Evolutionary conservation across 2,329 filamentous ascomycete genomes (phyloP), one percentile per base, ranked within the genome.

Genomic region (Aspergillus pseudoglaucus): DNA sequence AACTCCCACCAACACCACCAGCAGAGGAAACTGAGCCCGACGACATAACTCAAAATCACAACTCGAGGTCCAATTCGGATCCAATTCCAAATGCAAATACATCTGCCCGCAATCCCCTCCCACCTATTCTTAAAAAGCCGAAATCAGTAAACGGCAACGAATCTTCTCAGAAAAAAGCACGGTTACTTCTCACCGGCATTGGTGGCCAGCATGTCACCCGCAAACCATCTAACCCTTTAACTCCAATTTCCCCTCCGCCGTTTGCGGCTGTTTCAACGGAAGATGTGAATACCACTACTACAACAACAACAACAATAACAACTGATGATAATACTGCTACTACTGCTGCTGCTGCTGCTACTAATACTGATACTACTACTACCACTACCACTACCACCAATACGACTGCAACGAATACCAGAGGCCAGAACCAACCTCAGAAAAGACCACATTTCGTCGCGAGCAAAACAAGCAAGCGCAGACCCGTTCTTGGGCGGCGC

Each of bases 111-210:
- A 60, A 17, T 58, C 66, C 30, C 62, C 59, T 15, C 60, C 69
- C 4, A 22, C 43, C 43, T 15, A 72, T 73, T 30, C 53, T 72
- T 15, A 73, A 72, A 54, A 72, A 69, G 48, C 56, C 63, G 3
- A 59, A 58, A 33, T 48, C 52, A 17, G 48, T 52, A 32, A 46
- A 47, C 8, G 48, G 40, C 12, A 53, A 56, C 49, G 18, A 44
- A 55, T 7, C 59, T 54, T 44, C 56, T 3, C 57, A 58, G 3
- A 67, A 67, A 39, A 61, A 58, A 20, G 58, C 65, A 10, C 64
- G 61, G 17, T 54, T 67, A n/a, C 55, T 66, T 1, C 53, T 68
- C 15, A 55, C 62, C 17, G 55, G 54, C 2, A 47, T 54, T 6
- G 52, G 51, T 25, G 59, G 57, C 9, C 53, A 59, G 44, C 60